Evolutionary conservation across 176 grass and related monocot species (phyloP), one percentile per base, ranked within the genome.

Genomic region (Aegilops umbellulata): DNA sequence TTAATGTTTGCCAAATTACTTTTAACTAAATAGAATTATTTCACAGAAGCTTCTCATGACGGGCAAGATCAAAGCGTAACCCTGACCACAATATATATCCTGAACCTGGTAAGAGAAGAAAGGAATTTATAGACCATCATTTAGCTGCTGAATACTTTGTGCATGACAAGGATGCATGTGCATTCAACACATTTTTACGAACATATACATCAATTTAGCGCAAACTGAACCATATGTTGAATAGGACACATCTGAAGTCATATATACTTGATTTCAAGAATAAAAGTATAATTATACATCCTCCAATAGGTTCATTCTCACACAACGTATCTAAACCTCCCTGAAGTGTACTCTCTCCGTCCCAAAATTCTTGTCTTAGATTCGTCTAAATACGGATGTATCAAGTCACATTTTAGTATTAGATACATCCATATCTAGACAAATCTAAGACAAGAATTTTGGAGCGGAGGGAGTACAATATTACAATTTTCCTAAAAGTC

Each of bases 21-120:
- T 35, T 61, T 47, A 44, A 44, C 42, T 44, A 58, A 82, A 9
- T 55, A 78, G 19, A 62, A 80, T 80, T 66, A 41, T 84, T 13
- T 41, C 51, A 51, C 6, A 71, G 35, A 23, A 51, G 36, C 15
- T 64, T 22, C 15, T 64, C 49, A 53, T 29, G 60, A 16, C 29
- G 25, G 27, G 72, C 7, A 65, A 53, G 34, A 38, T 17, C 65
- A 79, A 69, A 88, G 41, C 41, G 14, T 57, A 84, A 57, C 7
- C 53, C 16, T 57, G 53, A 20, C 19, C 2, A 3, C 2, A 74
- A 82, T 23, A 69, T 1, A 60, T 77, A 23, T 13, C 15, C 23
- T 4, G 27, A 12, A 30, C 6, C 63, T 82, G 30, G 42, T 90
- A 64, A 65, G 32, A 47, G 68, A 65, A 66, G 20, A 79, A 15